Conservation (phyloP, 352 stramenopile species). For the Pythium catenulatum region DNA sequence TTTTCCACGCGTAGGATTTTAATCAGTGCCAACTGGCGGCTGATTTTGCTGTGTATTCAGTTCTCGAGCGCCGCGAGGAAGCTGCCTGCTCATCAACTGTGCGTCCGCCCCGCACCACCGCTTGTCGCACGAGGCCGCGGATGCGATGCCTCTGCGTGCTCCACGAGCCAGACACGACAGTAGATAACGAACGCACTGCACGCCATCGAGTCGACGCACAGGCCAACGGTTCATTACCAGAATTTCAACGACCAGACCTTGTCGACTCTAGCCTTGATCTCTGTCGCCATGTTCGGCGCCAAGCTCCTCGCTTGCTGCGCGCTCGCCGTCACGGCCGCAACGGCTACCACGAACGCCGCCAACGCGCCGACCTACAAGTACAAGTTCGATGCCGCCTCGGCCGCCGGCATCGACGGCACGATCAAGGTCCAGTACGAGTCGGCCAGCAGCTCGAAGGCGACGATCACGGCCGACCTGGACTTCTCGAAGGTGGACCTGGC, state of each 20-base stretch:
- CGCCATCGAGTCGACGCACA: too few relatives aligned
- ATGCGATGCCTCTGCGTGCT: too few relatives aligned
- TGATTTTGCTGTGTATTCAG: too few relatives aligned
- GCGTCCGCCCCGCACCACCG: too few relatives aligned
- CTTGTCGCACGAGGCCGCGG: too few relatives aligned
- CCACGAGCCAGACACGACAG: too few relatives aligned
- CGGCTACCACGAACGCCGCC: neutral
- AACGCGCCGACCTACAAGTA: conserved; percentile 53
- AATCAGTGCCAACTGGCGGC: too few relatives aligned
- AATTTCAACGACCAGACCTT: neutral
- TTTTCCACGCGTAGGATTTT: too few relatives aligned
- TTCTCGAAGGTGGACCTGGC: conserved; percentile 58
- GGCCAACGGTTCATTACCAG: too few relatives aligned
- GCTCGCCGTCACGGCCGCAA: neutral
- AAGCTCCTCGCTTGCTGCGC: conserved; percentile 15
- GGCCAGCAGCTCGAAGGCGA: conserved; percentile 63
- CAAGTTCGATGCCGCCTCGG: conserved; percentile 67
- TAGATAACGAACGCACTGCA: too few relatives aligned
- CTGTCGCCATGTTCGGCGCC: conserved; percentile 31
- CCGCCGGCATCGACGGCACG: conserved; percentile 66
- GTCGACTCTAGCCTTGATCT: neutral
- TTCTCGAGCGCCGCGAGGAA: too few relatives aligned
- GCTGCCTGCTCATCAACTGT: too few relatives aligned
- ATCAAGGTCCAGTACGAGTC: conserved; percentile 71
- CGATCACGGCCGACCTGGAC: conserved; percentile 68